Evolutionary conservation across 176 grass and related monocot species (phyloP).

Genomic region (Carex cristatella): DNA sequence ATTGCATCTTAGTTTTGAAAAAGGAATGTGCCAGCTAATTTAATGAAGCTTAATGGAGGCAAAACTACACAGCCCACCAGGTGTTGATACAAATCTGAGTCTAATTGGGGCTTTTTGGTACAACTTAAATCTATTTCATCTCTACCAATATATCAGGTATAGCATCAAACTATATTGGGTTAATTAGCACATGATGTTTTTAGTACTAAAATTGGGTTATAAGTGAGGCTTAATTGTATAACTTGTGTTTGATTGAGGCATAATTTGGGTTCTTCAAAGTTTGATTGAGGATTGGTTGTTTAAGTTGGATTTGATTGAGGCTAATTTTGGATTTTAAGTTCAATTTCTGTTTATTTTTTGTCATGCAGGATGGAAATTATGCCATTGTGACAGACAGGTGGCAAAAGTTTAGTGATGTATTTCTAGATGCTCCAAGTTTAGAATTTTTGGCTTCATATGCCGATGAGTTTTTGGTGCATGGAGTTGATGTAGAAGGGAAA

Average conservation of each 20-base stretch:
- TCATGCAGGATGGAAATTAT: constrained; percentile 66
- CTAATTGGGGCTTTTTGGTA: neutral
- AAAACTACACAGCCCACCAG: neutral
- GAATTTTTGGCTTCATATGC: constrained; percentile 56
- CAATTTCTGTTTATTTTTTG: constrained; percentile 22
- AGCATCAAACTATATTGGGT: neutral
- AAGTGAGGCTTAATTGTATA: neutral
- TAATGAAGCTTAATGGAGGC: neutral
- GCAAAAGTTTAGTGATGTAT: constrained; percentile 87
- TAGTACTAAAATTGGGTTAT: too few species aligned
- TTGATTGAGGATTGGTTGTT: neutral
- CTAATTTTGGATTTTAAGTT: neutral
- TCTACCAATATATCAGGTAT: neutral
- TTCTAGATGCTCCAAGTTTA: constrained; percentile 57
- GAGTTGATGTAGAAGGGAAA: constrained; percentile 95
- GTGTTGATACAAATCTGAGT: neutral
- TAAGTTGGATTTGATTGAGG: neutral
- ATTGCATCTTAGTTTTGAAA: neutral
- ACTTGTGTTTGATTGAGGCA: neutral
- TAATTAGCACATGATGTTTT: neutral
- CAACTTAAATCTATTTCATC: neutral
- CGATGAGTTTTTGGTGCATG: constrained; percentile 98
- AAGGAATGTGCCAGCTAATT: neutral
- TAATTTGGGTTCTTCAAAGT: neutral
- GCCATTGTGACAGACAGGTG: constrained; percentile 85